Conservation (phyloP, 2,329 filamentous ascomycete species). For the Colletotrichum navitas region DNA sequence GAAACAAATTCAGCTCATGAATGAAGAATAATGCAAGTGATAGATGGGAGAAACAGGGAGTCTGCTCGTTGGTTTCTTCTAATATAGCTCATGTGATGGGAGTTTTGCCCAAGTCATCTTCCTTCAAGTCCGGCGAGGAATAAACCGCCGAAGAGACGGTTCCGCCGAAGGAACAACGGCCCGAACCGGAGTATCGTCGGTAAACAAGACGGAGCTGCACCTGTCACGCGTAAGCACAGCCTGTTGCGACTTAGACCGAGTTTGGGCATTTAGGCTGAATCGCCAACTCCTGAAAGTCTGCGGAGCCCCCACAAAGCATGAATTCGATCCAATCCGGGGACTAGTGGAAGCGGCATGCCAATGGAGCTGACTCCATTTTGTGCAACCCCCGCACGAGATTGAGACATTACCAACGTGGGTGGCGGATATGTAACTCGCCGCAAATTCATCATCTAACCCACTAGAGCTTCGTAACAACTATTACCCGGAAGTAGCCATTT, state of each 20-base stretch:
- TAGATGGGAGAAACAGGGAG: not conserved
- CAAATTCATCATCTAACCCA: not conserved
- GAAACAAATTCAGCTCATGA: not conserved
- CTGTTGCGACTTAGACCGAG: slow-evolving; percentile 1
- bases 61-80: not conserved
- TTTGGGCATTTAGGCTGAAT: slow-evolving; percentile 38
- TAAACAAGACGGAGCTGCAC: slow-evolving; percentile 22
- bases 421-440: not conserved
- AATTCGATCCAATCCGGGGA: slow-evolving; percentile 29
- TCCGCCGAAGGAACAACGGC: slow-evolving; percentile 6
- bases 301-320: slow-evolving; percentile 32
- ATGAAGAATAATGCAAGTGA: not conserved
- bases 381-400: slow-evolving; percentile 5
- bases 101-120: not conserved
- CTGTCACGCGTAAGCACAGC: slow-evolving; percentile 32
- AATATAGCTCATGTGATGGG: not conserved
- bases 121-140: not conserved
- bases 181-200: slow-evolving; percentile 39
- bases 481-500: not conserved
- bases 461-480: not conserved
- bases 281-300: slow-evolving; percentile 25
- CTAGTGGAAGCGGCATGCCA: slow-evolving; percentile 31
- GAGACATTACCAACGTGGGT: not conserved
- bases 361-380: slow-evolving; percentile 27
- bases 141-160: slow-evolving; percentile 25